These are phyloP conservation scores for Wallacemonas rigidus DNA, from an alignment of 208 protist species.

Conservation along the genomic window DNA sequence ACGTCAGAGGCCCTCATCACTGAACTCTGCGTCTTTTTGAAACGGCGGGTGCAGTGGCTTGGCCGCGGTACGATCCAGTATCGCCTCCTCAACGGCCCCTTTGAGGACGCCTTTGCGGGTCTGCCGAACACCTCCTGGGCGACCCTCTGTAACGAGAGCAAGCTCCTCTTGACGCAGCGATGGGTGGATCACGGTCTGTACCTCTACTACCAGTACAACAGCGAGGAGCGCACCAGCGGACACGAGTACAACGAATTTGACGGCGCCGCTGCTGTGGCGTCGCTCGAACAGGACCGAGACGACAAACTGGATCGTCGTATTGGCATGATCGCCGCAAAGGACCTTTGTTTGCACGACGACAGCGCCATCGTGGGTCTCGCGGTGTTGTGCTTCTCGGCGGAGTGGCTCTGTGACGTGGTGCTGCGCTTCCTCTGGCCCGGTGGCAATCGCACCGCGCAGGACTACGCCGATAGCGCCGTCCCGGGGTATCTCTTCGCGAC, in stretches of 20 bases:
- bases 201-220: constrained; percentile 75
- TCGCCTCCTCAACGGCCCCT: constrained; percentile 56
- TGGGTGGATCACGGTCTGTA: constrained; percentile 69
- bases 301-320: constrained; percentile 42
- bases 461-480: constrained; percentile 54
- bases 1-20: constrained; percentile 63
- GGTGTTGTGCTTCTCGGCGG: constrained; percentile 69
- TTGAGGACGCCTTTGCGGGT: constrained; percentile 73
- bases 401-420: constrained; percentile 75
- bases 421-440: constrained; percentile 45
- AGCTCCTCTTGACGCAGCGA: constrained; percentile 40
- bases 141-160: constrained; percentile 57
- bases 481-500: constrained; percentile 49
- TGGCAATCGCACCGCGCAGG: constrained; percentile 12
- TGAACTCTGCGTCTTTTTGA: constrained; percentile 72
- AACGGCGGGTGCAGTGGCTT: constrained; percentile 65
- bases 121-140: constrained; percentile 49
- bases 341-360: constrained; percentile 67
- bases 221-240: constrained; percentile 71
- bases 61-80: constrained; percentile 56
- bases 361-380: constrained; percentile 70
- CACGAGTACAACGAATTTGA: constrained; percentile 59
- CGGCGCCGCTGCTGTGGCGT: constrained; percentile 27
- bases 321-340: constrained; percentile 41
- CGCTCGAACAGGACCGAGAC: constrained; percentile 26